Conservation (phyloP, 768 basidiomycete genomes). For the Leucocoprinus birnbaumii region DNA sequence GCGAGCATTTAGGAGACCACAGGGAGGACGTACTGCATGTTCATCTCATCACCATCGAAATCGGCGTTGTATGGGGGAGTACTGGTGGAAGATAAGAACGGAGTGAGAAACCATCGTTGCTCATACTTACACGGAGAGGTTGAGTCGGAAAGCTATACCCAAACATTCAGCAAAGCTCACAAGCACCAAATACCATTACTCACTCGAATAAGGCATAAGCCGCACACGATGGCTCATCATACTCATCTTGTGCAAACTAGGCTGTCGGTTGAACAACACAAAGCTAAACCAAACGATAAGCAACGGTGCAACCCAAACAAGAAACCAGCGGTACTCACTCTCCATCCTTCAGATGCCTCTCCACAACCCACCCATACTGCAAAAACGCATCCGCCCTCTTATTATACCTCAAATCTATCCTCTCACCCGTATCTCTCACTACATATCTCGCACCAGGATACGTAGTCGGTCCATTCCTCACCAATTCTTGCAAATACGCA, state of each 20-base stretch:
- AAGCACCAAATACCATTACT: constrained; percentile 28
- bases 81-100: constrained; percentile 35
- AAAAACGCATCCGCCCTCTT: constrained; percentile 93
- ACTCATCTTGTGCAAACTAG: constrained; percentile 99
- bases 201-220: constrained; percentile 97
- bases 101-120: constrained; percentile 16
- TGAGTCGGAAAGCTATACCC: constrained; percentile 89
- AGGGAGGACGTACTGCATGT: constrained; percentile 91
- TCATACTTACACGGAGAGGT: constrained; percentile 88
- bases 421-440: constrained; percentile 94
- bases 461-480: constrained; percentile 89
- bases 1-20: not conserved
- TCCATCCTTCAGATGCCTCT: constrained; percentile 96
- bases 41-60: constrained; percentile 99
- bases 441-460: constrained; percentile 98
- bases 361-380: constrained; percentile 98
- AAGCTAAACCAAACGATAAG: constrained; percentile 42
- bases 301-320: not conserved
- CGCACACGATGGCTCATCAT: constrained; percentile 99
- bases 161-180: constrained; percentile 7
- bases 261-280: constrained; percentile 97
- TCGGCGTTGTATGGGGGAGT: constrained; percentile 99
- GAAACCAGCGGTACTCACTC: constrained; percentile 63
- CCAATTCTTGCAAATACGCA: constrained; percentile 88
- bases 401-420: constrained; percentile 95